Base-by-base conservation (phyloP, 148 eudicot species). In the Polygonum aviculare region DNA sequence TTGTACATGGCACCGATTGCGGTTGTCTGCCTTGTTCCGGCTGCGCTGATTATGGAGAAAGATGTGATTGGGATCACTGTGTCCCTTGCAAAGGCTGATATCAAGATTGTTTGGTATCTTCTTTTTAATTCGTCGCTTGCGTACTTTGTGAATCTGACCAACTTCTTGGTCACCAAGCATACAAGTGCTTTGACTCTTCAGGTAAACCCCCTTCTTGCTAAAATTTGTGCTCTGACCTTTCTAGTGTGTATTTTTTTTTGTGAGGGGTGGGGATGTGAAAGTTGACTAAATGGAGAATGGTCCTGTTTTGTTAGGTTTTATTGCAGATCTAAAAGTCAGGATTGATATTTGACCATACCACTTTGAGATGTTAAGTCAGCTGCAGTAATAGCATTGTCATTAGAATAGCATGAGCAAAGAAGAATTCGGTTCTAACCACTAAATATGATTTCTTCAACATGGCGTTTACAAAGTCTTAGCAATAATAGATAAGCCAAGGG, bases 1-100 rank as follows among this genome's bases (percentile, higher is more conserved):
- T n/a, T 72, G 38, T 72, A 72, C 75, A 72, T 72, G 75, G 50
- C 75, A 19, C 75, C 75, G 45, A 72, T 72, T 72, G 75, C 75
- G 19, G 75, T 72, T 72, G 75, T 72, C 18, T 44, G 52, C 50
- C 75, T 72, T 26, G 16, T 72, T 48, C 75, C 75, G 19, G 75
- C 75, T 19, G 75, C 36, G 12, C 16, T 72, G 31, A 21, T 72
- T 19, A 72, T 72, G 75, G 75, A 72, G 35, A 44, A 44, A 72
- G 75, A 72, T 48, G 75, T 72, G 33, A 21, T 72, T 31, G 52
- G 54, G 36, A 48, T 72, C 75, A 44, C 54, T 19, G 75, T 48
- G 3, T 22, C 33, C 10, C 52, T 72, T 72, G 75, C 52, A 41
- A 48, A 14, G 50, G 33, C 22, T 9, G 54, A 72, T 48, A 44